These are phyloP conservation scores for Ophiocordyceps camponoti-rufipedis DNA, from an alignment of 2,329 filamentous ascomycete genomes.

Conservation along the genomic window DNA sequence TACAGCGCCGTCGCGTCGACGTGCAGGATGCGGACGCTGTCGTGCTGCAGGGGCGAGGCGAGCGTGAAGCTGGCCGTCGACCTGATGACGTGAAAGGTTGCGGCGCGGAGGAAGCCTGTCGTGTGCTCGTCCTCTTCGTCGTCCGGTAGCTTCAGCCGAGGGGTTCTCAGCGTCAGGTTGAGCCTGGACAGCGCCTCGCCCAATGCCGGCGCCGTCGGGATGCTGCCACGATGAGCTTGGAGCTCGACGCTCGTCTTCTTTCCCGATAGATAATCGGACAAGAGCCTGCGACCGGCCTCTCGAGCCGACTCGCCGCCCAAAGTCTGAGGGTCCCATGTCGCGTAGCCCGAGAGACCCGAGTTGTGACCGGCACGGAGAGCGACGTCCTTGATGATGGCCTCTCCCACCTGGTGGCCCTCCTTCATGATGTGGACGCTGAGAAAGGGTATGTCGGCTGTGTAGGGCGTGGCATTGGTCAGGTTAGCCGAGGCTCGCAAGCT, in stretches of 20 bases:
- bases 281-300: conserved; percentile 47
- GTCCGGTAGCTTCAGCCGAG: conserved; percentile 41
- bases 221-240: conserved; percentile 48
- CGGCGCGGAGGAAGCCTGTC: conserved; percentile 60
- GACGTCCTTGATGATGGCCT: conserved; percentile 49
- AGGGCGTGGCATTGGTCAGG: conserved; percentile 78
- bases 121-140: conserved; percentile 15
- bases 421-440: conserved; percentile 58
- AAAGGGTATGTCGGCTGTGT: conserved; percentile 67
- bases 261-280: conserved; percentile 78
- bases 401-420: conserved; percentile 58
- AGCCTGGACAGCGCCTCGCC: conserved; percentile 57
- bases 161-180: conserved; percentile 52
- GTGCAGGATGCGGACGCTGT: conserved; percentile 57
- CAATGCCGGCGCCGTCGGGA: conserved; percentile 56
- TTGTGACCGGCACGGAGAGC: conserved; percentile 53
- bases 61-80: conserved; percentile 76
- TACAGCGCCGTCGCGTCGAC: conserved; percentile 78
- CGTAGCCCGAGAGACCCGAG: conserved; percentile 45
- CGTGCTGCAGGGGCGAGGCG: conserved; percentile 55
- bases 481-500: conserved; percentile 57
- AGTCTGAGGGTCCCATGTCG: conserved; percentile 52
- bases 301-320: conserved; percentile 44
- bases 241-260: conserved; percentile 68
- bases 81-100: conserved; percentile 71